Evolutionary conservation across 129 eudicot genomes (phyloP), one percentile per base, ranked within the genome.

Genomic region (Erigeron canadensis): DNA sequence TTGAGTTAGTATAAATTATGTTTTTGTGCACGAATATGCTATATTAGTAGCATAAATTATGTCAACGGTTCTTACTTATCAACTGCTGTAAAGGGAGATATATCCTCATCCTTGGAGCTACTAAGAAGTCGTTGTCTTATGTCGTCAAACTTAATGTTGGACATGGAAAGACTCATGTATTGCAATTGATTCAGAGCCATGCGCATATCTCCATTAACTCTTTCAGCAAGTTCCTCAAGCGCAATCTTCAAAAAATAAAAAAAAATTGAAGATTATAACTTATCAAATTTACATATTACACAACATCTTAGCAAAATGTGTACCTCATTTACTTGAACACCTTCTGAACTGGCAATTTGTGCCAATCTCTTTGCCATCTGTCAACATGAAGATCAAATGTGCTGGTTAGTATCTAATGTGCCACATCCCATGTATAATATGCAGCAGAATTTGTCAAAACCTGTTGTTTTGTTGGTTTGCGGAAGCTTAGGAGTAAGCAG

Each of bases 391-490:
- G 40, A 64, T 40, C 37, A 39, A 21, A n/a, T 12, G 1, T 34
- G 70, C 77, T 73, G 43, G 53, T 13, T 45, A 57, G 13, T 47
- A 37, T 61, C 13, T n/a, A 5, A 48, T 58, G 63, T 12, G 40
- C 37, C 19, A 47, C 19, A 59, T 67, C 63, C 58, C 18, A 19
- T 37, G 44, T 58, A 73, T 15, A 18, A 18, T 10, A 76, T 18
- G 41, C 53, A 55, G 64, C 43, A 16, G 7, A 57, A 7, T 43
- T 65, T 15, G 51, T 10, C 10, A 57, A 57, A 17, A 92, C 98
- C 98, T 92, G 99, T 81, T 90, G 97, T 80, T 94, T 94, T 82
- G 99, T 94, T 43, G 99, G 99, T 82, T 90, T 94, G 63, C 92
- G 89, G 80, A 82, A 94, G 84, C 68, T 84, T 50, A 90, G 88